Evolutionary conservation across 1,284 basidiomycete species (phyloP).

Genomic region (Ustilago tritici): DNA sequence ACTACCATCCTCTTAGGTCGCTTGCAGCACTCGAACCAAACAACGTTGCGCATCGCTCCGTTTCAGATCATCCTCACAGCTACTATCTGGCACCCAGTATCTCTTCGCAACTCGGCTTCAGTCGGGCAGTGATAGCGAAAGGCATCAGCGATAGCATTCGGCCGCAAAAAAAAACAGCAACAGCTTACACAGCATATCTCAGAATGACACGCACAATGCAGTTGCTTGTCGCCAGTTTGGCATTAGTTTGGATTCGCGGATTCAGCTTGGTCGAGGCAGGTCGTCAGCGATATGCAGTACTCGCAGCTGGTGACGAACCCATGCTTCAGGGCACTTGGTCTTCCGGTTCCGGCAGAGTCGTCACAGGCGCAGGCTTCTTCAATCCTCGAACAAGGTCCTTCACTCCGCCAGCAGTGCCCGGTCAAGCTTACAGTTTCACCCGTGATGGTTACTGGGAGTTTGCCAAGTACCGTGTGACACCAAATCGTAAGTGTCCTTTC

Average conservation of each 20-base stretch:
- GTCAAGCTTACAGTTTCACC: constrained; percentile 67
- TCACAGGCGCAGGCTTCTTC: constrained; percentile 46
- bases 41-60: too few relatives aligned
- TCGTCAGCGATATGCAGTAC: constrained; percentile 39
- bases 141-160: not conserved
- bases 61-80: too few relatives aligned
- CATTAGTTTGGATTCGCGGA: constrained; percentile 8
- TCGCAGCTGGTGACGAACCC: constrained; percentile 37
- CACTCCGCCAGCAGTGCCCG: constrained; percentile 58
- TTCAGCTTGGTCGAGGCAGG: constrained; percentile 24
- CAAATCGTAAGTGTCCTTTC: constrained; percentile 51
- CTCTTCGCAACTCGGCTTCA: too few relatives aligned
- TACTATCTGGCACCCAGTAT: too few relatives aligned
- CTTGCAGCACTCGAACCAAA: too few relatives aligned
- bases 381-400: constrained; percentile 31
- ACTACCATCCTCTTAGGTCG: too few relatives aligned
- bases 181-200: not conserved
- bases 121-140: not conserved
- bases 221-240: constrained; percentile 23
- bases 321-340: constrained; percentile 64
- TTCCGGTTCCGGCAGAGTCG: constrained; percentile 57
- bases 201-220: constrained; percentile 22
- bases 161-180: not conserved
- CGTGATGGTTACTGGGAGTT: constrained; percentile 68
- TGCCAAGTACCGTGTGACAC: constrained; percentile 59